Evolutionary conservation across 768 basidiomycete genomes (phyloP).

Genomic region (Mycena galericulata): DNA sequence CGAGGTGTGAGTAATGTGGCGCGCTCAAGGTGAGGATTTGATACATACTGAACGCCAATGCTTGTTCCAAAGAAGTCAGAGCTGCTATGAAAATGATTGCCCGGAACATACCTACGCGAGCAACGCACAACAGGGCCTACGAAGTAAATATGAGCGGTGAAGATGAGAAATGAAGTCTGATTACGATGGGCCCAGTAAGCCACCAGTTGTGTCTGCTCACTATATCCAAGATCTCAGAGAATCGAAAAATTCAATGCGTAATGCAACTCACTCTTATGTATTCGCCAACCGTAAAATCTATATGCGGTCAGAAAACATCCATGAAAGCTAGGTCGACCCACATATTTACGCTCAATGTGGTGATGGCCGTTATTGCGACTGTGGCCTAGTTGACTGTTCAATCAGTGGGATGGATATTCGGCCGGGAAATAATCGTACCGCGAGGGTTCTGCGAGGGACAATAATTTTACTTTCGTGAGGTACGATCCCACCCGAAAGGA

Average conservation of each 20-base stretch:
- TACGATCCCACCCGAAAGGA: constrained; percentile 23
- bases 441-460: constrained; percentile 31
- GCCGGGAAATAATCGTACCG: background rate
- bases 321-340: background rate
- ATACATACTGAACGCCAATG: constrained; percentile 20
- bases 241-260: background rate
- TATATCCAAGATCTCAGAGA: constrained; percentile 25
- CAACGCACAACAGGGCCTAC: background rate
- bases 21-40: background rate
- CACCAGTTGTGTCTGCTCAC: constrained; percentile 53
- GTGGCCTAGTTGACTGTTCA: background rate
- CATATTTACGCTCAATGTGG: constrained; percentile 34
- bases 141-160: too few relatives aligned
- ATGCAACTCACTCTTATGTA: constrained; percentile 50
- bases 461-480: constrained; percentile 47
- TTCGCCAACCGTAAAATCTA: constrained; percentile 38
- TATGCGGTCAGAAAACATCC: background rate
- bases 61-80: background rate
- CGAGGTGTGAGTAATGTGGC: background rate
- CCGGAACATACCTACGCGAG: constrained; percentile 12
- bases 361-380: constrained; percentile 25
- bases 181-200: constrained; percentile 43
- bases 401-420: background rate
- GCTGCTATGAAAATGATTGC: background rate
- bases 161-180: too few relatives aligned